Evolutionary conservation across 2,329 filamentous ascomycete species (phyloP), one percentile per base, ranked within the genome.

Genomic region (Emergomyces orientalis): DNA sequence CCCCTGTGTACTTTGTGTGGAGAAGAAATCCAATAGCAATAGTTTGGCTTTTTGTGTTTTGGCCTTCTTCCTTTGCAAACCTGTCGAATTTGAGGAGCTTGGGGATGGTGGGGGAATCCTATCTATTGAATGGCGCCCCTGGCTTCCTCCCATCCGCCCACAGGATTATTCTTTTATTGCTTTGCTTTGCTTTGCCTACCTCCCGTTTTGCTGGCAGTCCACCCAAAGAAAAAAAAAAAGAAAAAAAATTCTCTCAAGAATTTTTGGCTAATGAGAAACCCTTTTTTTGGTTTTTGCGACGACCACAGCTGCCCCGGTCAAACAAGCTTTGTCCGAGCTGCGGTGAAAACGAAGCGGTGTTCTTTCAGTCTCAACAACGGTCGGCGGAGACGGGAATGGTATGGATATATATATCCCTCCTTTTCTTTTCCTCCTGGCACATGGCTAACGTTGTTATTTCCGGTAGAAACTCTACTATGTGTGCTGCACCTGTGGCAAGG

Each of bases 321-420:
- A 90, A 91, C 75, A 91, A 89, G 78, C 83, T 84, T 65, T 99
- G 94, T 79, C 91, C 91, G 60, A 84, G 82, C 69, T 99, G 95
- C 81, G 83, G 84, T 68, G 89, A 94, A 76, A 86, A 86, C 69
- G 92, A 97, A 78, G 91, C 92, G 55, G 95, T 99, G 64, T 99
- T 96, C 80, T 99, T 99, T 81, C 94, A 99, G 80, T 97, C 92
- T 65, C 94, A 99, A 75, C 92, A 97, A 80, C 89, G 94, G 77
- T 96, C 89, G 69, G 90, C 91, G 58, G 92, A 97, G 77, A 99
- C 94, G 54, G 94, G 94, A 80, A 99, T 99, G 94, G 94, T 97
- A 78, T 82, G 89, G 25, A 45, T 45, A 41, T 47, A n/a, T 34
- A 69, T 59, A 39, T 47, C 41, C 51, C 71, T 61, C 55, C 25